A percentile compares a stretch with the other conserved stretches of the same genome.
phyloP scores from a whole-genome alignment of 768 basidiomycete genomes.

The Hericium erinaceus region DNA sequence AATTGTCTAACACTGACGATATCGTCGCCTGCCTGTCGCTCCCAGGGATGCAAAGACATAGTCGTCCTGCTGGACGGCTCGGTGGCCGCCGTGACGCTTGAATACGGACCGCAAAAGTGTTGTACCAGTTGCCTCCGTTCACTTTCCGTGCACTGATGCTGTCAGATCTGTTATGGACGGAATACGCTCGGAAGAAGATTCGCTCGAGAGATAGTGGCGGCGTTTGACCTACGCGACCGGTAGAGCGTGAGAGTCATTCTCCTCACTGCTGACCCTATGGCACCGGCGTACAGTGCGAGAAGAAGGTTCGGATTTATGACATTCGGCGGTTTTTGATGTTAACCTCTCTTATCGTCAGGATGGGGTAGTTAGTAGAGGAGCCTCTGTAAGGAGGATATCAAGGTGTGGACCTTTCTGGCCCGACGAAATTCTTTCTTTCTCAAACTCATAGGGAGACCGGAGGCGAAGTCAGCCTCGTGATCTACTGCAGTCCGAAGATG shows the following conservation, averaged over 20 bases:
- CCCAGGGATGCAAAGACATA: slow-evolving; percentile 31
- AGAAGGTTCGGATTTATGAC: slow-evolving; percentile 22
- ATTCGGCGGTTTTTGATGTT: too few relatives aligned
- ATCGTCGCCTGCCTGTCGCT: slow-evolving; percentile 6
- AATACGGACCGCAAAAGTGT: slow-evolving; percentile 36
- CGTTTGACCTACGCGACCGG: slow-evolving; percentile 38
- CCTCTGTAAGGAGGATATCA: slow-evolving; percentile 38
- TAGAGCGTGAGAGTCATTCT: slow-evolving; percentile 45
- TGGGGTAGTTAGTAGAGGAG: slow-evolving; percentile 32
- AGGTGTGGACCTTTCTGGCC: slow-evolving; percentile 21
- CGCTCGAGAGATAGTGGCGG: slow-evolving; percentile 30
- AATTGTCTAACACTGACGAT: too few relatives aligned
- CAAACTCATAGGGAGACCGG: slow-evolving; percentile 41
- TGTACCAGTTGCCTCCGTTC: slow-evolving; percentile 6
- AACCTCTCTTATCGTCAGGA: slow-evolving; percentile 25
- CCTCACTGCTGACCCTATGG: slow-evolving; percentile 40
- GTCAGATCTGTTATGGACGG: slow-evolving; percentile 23
- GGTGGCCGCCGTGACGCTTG: slow-evolving; percentile 35
- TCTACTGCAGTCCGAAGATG: slow-evolving; percentile 46
- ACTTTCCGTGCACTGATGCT: background rate
- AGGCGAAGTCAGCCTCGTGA: slow-evolving; percentile 35
- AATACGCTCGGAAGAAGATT: slow-evolving; percentile 33
- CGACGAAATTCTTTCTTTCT: too few relatives aligned
- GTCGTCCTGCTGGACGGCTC: slow-evolving; percentile 32
- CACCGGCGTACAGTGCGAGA: slow-evolving; percentile 46